Evolutionary conservation across 2,329 filamentous ascomycete species (phyloP), one percentile per base, ranked within the genome.

Genomic region (Colletotrichum sp.): DNA sequence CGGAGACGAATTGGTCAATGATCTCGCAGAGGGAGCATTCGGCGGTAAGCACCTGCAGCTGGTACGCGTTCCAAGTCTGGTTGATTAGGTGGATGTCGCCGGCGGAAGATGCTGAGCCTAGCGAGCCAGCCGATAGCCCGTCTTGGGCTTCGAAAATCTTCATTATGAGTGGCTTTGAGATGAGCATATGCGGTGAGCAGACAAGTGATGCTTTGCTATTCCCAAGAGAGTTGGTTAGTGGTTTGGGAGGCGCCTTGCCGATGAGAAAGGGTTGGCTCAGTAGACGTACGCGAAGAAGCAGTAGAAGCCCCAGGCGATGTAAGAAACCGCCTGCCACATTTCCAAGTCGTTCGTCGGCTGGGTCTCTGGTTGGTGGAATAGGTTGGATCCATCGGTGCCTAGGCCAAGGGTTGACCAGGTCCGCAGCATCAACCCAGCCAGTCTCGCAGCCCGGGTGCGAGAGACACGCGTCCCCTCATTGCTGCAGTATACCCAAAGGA

Each of bases 281-380:
- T 44, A 9, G 52, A 36, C 80, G 64, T 70, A 80, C 80, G 71
- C 71, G 16, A 80, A 77, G 12, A 80, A 61, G 68, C 68, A 77
- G 30, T 80, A 80, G 9, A 81, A 74, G 3, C 79, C 80, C 78
- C 79, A 81, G 7, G 74, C 27, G 6, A 79, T 78, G 5, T 61
- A 71, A 5, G 75, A 75, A 8, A 77, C 8, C 3, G 78, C 79
- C 61, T 78, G 72, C 13, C 69, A 48, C 13, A 65, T 57, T 16
- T 59, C 61, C 13, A 15, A n/a, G 16, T 67, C 52, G 11, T 34
- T 13, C 11, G 25, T 7, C 5, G 16, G 4, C 5, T 36, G 25
- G 15, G 28, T 36, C 11, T 30, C 55, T 8, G 68, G 60, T 15
- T 13, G 15, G 6, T 11, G 22, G 8, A 44, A 69, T 7, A 52